phyloP scores from a whole-genome alignment of 2,329 filamentous ascomycete genomes.

The Rugonectria rugulosa region DNA sequence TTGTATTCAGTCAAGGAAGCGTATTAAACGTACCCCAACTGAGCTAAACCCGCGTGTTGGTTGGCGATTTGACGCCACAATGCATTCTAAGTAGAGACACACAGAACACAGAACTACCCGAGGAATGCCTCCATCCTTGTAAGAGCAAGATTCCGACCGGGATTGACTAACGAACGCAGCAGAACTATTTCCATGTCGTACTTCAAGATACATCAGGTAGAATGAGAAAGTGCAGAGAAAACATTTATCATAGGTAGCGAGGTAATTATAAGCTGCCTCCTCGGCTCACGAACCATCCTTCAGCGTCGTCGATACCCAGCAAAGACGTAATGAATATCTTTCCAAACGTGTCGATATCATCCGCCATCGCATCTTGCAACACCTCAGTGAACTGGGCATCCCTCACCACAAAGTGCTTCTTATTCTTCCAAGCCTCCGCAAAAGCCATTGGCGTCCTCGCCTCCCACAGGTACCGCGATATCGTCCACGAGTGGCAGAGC shows the following conservation, averaged over 20 bases:
- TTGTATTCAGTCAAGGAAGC: constrained; percentile 25
- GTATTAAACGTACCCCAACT: constrained; percentile 40
- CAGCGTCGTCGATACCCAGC: constrained; percentile 44
- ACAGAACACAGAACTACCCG: too few species aligned
- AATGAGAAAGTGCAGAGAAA: neutral
- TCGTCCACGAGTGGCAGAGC: constrained; percentile 48
- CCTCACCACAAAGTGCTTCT: constrained; percentile 46
- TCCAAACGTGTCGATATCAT: constrained; percentile 54
- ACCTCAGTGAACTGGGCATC: constrained; percentile 38
- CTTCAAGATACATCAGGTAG: too few species aligned
- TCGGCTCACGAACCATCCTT: constrained; percentile 43
- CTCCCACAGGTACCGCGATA: constrained; percentile 49
- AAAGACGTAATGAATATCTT: constrained; percentile 43
- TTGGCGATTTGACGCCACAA: too few species aligned
- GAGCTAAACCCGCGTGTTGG: constrained; percentile 40
- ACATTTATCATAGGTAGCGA: neutral
- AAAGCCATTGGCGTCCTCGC: constrained; percentile 48
- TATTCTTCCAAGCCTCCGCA: constrained; percentile 46
- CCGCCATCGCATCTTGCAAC: constrained; percentile 47
- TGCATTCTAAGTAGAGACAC: neutral
- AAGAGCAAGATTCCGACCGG: too few species aligned
- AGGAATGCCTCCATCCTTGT: too few species aligned
- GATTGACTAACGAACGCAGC: too few species aligned
- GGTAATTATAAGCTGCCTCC: constrained; percentile 24
- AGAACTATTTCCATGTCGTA: too few species aligned